Percentiles rank a stretch among this genome's conserved stretches.
Conservation (phyloP, 768 basidiomycete genomes). For the Pisolithus microcarpus region DNA sequence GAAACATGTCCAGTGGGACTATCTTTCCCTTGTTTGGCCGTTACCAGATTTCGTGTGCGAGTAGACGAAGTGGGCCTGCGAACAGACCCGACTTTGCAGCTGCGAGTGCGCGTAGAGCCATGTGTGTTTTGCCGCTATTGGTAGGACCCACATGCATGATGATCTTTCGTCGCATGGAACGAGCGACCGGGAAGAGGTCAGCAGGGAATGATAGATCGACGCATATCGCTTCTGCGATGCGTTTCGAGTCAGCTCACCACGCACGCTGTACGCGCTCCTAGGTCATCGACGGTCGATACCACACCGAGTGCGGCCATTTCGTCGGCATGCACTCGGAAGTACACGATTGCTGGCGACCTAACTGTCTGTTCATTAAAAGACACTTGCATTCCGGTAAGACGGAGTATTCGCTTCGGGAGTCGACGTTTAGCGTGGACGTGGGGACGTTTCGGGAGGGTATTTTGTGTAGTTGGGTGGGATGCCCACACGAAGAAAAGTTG, state of each 20-base stretch:
- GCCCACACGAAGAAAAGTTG: constrained; percentile 40
- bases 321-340: constrained; percentile 60
- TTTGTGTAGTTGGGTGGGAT: constrained; percentile 20
- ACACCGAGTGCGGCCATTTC: no score
- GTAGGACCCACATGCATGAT: constrained; percentile 85
- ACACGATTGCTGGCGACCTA: constrained; percentile 56
- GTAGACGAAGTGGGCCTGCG: constrained; percentile 63
- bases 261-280: constrained; percentile 18
- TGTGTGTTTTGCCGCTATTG: constrained; percentile 54
- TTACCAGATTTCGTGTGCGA: constrained; percentile 66
- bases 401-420: constrained; percentile 30
- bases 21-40: constrained; percentile 88
- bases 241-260: not conserved
- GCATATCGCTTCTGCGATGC: not conserved
- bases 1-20: constrained; percentile 57
- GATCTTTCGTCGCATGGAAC: constrained; percentile 61
- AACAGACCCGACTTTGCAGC: no score
- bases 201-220: constrained; percentile 39
- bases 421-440: no score
- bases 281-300: constrained; percentile 80
- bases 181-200: constrained; percentile 44
- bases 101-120: constrained; percentile 52
- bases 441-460: constrained; percentile 23
- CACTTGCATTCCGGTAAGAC: constrained; percentile 52
- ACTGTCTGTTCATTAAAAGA: constrained; percentile 66